Evolutionary conservation across 495 filamentous ascomycete species (phyloP).

Genomic region (Penicillium parvum): DNA sequence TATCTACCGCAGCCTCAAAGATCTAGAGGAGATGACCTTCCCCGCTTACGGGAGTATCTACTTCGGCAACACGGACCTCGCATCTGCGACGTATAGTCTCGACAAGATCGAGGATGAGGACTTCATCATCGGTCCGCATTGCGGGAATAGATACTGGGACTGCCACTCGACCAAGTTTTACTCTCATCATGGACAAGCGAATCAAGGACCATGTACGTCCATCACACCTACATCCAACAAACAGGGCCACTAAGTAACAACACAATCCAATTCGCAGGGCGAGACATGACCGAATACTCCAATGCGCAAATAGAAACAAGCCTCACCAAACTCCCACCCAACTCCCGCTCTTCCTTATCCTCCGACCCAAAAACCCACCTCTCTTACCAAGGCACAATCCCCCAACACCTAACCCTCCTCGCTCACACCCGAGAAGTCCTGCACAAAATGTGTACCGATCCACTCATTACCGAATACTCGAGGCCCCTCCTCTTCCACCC

Average conservation of each 20-base stretch:
- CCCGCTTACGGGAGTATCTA: conserved; percentile 41
- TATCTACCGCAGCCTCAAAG: conserved; percentile 28
- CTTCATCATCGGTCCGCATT: conserved; percentile 41
- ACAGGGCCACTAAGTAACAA: too few species aligned
- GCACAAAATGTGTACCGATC: neutral
- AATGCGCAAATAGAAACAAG: neutral
- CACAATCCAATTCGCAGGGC: neutral
- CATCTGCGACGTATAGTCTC: conserved; percentile 11
- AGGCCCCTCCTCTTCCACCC: conserved; percentile 25
- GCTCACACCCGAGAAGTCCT: neutral
- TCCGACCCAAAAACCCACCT: neutral
- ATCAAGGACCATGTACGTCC: neutral
- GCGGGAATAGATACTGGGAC: conserved; percentile 10
- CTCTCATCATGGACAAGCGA: neutral
- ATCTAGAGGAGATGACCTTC: conserved; percentile 33
- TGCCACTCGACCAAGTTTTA: neutral
- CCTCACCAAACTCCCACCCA: neutral
- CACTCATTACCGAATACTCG: too few species aligned
- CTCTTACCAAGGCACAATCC: neutral
- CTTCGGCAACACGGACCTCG: conserved; percentile 10
- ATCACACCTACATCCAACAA: neutral
- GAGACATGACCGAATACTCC: neutral
- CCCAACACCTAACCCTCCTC: neutral
- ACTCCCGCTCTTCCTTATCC: too few species aligned
- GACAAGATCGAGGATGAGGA: conserved; percentile 20